A percentile compares a stretch with the other conserved stretches of the same genome.
These are phyloP conservation scores for Talaromyces wortmannii DNA, from an alignment of 495 filamentous ascomycete species.

Conservation along the genomic window DNA sequence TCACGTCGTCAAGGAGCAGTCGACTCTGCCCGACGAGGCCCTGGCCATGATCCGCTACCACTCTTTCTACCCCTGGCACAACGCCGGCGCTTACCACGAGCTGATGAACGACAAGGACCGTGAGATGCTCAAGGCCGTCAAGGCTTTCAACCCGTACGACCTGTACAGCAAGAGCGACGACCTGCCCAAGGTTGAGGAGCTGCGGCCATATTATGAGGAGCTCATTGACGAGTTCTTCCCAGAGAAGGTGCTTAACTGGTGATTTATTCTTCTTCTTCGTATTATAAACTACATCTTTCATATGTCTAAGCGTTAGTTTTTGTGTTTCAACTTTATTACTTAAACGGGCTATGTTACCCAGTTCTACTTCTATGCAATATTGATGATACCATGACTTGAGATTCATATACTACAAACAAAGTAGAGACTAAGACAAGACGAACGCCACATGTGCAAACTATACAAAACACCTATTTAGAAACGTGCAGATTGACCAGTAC, in stretches of 20 bases:
- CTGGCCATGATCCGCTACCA: slow-evolving; percentile 90
- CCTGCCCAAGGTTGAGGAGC: slow-evolving; percentile 62
- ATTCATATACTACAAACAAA: no score
- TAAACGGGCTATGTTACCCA: no score
- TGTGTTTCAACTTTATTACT: no score
- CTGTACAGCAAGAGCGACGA: slow-evolving; percentile 88
- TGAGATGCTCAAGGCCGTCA: slow-evolving; percentile 70
- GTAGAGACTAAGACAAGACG: no score
- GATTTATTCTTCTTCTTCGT: slow-evolving; percentile 9
- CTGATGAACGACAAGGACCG: slow-evolving; percentile 79
- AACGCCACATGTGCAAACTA: no score
- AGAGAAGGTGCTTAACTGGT: slow-evolving; percentile 71
- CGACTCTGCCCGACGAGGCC: slow-evolving; percentile 66
- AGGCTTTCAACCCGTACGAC: slow-evolving; percentile 87
- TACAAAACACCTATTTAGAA: background rate
- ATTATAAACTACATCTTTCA: background rate
- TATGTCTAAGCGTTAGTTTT: no score
- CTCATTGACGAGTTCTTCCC: slow-evolving; percentile 85
- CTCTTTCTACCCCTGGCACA: slow-evolving; percentile 88
- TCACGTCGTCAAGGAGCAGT: slow-evolving; percentile 73
- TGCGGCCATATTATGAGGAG: slow-evolving; percentile 71
- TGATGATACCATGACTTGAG: no score
- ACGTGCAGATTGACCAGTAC: background rate
- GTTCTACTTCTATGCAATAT: no score
- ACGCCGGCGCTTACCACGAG: slow-evolving; percentile 64